These are phyloP conservation scores for Massariosphaeria phaeospora DNA, from an alignment of 495 filamentous ascomycete species.

Conservation along the genomic window DNA sequence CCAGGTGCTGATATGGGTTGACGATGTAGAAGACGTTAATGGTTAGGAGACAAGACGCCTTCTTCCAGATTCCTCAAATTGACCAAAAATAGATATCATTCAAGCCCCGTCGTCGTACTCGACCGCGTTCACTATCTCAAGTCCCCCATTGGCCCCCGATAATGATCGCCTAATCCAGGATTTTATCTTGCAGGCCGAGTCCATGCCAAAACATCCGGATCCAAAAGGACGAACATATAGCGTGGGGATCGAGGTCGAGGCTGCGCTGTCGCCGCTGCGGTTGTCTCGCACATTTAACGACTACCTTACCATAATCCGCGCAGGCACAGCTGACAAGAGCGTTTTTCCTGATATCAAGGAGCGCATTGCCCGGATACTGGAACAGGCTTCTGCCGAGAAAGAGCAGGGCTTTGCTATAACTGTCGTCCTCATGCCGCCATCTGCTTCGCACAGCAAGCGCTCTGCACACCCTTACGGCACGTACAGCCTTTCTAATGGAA, in stretches of 20 bases:
- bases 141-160: conserved; percentile 19
- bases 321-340: conserved; percentile 9
- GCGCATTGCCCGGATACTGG: neutral
- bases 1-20: conserved; percentile 46
- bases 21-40: conserved; percentile 44
- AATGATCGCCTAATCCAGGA: conserved; percentile 25
- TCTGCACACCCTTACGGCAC: conserved; percentile 30
- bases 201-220: conserved; percentile 6
- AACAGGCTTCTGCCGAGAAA: neutral
- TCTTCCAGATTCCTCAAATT: too few species aligned
- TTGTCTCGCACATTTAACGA: conserved; percentile 1
- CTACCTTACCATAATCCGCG: conserved; percentile 15
- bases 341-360: neutral
- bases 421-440: conserved; percentile 33
- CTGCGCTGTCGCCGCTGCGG: neutral
- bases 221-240: neutral
- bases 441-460: conserved; percentile 23
- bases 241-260: conserved; percentile 1
- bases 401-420: conserved; percentile 20
- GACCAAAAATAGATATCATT: too few species aligned
- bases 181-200: conserved; percentile 20
- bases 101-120: neutral
- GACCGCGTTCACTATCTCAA: conserved; percentile 17
- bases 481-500: conserved; percentile 23
- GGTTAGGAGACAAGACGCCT: too few species aligned